phyloP scores from a whole-genome alignment of 257 asterid genomes.

The Lavandula angustifolia region DNA sequence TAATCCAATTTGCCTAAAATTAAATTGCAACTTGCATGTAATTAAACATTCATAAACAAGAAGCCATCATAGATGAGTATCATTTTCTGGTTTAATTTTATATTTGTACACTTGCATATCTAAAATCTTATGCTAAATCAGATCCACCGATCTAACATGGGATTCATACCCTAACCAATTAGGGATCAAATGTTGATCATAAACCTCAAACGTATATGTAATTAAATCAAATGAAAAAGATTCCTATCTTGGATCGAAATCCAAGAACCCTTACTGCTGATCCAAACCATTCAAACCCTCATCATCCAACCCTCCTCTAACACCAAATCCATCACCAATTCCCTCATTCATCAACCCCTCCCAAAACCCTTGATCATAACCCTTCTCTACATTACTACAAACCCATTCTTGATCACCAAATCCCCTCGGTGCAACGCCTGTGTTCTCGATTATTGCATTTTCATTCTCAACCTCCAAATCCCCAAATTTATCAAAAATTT shows the following conservation, averaged over 20 bases:
- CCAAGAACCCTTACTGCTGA: conserved; percentile 25
- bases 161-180: background rate
- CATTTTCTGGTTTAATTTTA: too few relatives aligned
- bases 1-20: too few relatives aligned
- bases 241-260: conserved; percentile 20
- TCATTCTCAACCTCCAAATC: conserved; percentile 31
- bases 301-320: conserved; percentile 23
- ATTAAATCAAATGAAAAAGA: too few relatives aligned
- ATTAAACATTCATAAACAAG: too few relatives aligned
- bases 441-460: background rate
- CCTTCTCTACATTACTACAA: conserved; percentile 12
- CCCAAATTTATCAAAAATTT: conserved; percentile 15
- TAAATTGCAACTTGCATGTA: too few relatives aligned
- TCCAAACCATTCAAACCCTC: conserved; percentile 8
- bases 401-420: conserved; percentile 9
- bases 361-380: conserved; percentile 53
- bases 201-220: too few relatives aligned
- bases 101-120: too few relatives aligned
- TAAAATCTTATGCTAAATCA: too few relatives aligned
- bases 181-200: too few relatives aligned
- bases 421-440: background rate
- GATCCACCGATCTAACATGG: too few relatives aligned
- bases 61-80: too few relatives aligned
- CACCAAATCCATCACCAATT: conserved; percentile 18
- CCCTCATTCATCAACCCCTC: conserved; percentile 50